Evolutionary conservation across 2,329 filamentous ascomycete genomes (phyloP).

Genomic region (Penicillium sp.): DNA sequence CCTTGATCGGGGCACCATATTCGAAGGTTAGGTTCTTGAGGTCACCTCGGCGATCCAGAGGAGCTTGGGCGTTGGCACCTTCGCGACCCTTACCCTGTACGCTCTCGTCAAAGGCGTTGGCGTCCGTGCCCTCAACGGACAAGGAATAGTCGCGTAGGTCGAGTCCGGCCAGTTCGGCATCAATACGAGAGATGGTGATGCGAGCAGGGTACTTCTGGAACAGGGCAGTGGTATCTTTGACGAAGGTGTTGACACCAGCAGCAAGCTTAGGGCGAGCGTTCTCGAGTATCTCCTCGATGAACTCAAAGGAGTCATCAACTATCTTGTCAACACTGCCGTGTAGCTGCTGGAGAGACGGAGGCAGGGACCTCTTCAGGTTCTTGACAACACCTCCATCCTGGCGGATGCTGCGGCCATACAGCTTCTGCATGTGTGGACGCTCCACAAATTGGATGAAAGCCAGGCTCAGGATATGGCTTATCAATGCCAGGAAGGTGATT

Average conservation of each 20-base stretch:
- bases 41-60: constrained; percentile 55
- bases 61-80: constrained; percentile 62
- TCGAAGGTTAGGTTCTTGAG: constrained; percentile 74
- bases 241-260: constrained; percentile 76
- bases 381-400: constrained; percentile 86
- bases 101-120: constrained; percentile 47
- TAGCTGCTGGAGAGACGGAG: constrained; percentile 74
- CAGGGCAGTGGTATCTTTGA: constrained; percentile 78
- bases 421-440: constrained; percentile 95
- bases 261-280: constrained; percentile 78
- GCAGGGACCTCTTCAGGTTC: constrained; percentile 80
- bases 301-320: constrained; percentile 77
- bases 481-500: constrained; percentile 78
- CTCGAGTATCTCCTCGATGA: constrained; percentile 87
- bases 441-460: constrained; percentile 90
- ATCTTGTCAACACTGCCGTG: constrained; percentile 82
- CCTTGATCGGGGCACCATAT: constrained; percentile 83
- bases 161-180: constrained; percentile 72
- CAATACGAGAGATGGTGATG: constrained; percentile 72
- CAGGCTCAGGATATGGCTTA: constrained; percentile 79
- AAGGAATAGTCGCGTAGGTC: constrained; percentile 77
- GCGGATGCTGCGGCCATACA: constrained; percentile 80
- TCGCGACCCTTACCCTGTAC: constrained; percentile 68
- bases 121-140: constrained; percentile 62
- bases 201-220: constrained; percentile 87